Base-by-base conservation (phyloP, 31 red algal species). In the Asparagopsis taxiformis region DNA sequence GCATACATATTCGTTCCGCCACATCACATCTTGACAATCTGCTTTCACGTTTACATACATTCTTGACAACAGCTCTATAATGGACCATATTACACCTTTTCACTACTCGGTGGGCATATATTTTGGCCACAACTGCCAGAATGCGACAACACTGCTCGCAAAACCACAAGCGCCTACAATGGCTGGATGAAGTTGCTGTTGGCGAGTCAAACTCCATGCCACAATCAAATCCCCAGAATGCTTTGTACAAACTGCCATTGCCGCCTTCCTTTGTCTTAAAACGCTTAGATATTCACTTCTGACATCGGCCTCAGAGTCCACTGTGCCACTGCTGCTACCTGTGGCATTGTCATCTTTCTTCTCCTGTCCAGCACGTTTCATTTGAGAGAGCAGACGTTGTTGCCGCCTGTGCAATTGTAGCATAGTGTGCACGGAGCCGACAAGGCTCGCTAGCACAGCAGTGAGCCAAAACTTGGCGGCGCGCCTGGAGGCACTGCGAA, bases 81-180 rank as follows among this genome's bases (percentile, higher is more conserved):
- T n/a, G n/a, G n/a, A n/a, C n/a, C n/a, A n/a, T n/a, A n/a, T n/a
- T n/a, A n/a, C n/a, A n/a, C 26, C 53, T 51, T 37, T 55, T 28
- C 34, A 23, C 51, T 48, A 67, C 25, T 37, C 46, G 30, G 31
- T 68, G 17, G 34, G 32, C 50, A 31, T 23, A 8, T 35, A 33
- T 30, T 25, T 65, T 9, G 89, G 89, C 89, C 89, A 92, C 29
- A 77, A 62, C 25, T 92, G 79, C 54, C 75, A 84, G 32, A 57
- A 74, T 49, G 52, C 79, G 20, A 92, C 64, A 10, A 68, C 25
- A 31, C 79, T 75, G 48, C 74, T 80, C 32, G 78, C 69, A 16
- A 92, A 70, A 13, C 89, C 89, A 37, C 77, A 82, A 6, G 65
- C 65, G 1, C 89, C 89, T 0, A 74, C 70, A 39, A 83, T 11